Evolutionary conservation across 2,329 filamentous ascomycete genomes (phyloP), one percentile per base, ranked within the genome.

Genomic region (Aspergillus sp.): DNA sequence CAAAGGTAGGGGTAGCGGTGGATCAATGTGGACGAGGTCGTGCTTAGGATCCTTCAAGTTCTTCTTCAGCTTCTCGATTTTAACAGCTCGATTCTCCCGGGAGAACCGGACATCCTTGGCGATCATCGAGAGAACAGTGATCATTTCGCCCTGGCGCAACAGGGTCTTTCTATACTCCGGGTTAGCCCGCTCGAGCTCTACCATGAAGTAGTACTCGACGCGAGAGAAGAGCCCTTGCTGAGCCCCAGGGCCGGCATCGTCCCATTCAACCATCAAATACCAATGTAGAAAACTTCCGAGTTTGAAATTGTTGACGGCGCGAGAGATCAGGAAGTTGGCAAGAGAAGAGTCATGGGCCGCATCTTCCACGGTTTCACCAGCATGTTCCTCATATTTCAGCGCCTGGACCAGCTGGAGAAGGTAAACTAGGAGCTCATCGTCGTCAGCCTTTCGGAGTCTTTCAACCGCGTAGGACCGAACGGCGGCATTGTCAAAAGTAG

Each of bases 181-280:
- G 1, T 91, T 86, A 30, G 77, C 72, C 49, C 78, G 78, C 41
- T 86, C 81, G 3, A 96, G 68, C 57, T 91, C 84, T 4, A 75
- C 69, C 86, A 96, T 94, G 58, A 96, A 98, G 52, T 96, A 86
- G 50, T 86, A 98, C 37, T 91, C 88, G 6, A 98, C 84, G 48
- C 89, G 86, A 16, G 84, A 81, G 58, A 94, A 98, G 12, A 96
- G 77, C 41, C 84, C 83, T 28, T 84, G 81, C 52, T 89, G 82
- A 35, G 80, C 77, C 26, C 86, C 81, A 3, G 78, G 76, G 43
- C 82, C 86, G 24, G 64, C 60, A 55, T 95, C 89, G 47, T 93
- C 86, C 46, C 88, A 93, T 61, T 98, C 93, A 1, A 98, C 91
- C 79, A 95, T 95, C 2, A 98, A 71, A 58, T 96, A 98, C 91